A percentile compares a stretch with the other conserved stretches of the same genome.
These are phyloP conservation scores for Malassezia cuniculi DNA, from an alignment of 1,284 basidiomycete species.

Conservation along the genomic window DNA sequence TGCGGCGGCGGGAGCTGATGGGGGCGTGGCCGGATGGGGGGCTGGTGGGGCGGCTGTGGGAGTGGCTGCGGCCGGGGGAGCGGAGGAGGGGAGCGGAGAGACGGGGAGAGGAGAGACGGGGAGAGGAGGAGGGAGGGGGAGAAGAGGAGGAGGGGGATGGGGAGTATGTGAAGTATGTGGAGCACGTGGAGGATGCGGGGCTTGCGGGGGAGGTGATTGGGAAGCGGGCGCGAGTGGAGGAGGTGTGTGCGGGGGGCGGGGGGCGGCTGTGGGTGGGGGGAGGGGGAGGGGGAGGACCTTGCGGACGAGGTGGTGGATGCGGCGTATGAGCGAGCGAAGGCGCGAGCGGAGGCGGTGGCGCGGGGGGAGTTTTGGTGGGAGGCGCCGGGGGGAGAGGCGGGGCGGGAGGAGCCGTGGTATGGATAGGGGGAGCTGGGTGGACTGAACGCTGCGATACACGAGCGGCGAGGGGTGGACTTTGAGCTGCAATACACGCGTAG, in stretches of 20 bases:
- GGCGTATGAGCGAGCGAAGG: too few relatives aligned
- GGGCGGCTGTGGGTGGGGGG: slow-evolving; percentile 4
- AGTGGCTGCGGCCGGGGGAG: slow-evolving; percentile 1
- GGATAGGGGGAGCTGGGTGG: background rate
- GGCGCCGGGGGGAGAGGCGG: too few relatives aligned
- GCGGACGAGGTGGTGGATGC: too few relatives aligned
- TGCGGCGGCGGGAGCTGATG: slow-evolving; percentile 1
- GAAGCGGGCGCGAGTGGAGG: background rate
- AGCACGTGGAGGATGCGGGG: slow-evolving; percentile 1
- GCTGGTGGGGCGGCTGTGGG: slow-evolving; percentile 3
- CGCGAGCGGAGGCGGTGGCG: too few relatives aligned
- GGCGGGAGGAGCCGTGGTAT: too few relatives aligned
- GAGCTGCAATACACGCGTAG: too few relatives aligned
- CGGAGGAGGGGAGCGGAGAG: too few relatives aligned
- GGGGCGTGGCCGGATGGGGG: slow-evolving; percentile 1
- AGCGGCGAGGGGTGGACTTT: too few relatives aligned
- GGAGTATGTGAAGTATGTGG: slow-evolving; percentile 8
- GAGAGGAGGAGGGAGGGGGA: slow-evolving; percentile 2
- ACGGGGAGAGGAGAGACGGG: background rate
- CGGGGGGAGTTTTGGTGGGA: too few relatives aligned
- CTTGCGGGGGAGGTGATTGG: background rate
- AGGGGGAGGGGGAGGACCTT: background rate
- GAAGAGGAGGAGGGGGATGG: too few relatives aligned
- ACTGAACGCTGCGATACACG: too few relatives aligned
- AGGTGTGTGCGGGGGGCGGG: slow-evolving; percentile 1